Conservation (phyloP, 306 rosid species). For the Elaeagnus macrophylla region DNA sequence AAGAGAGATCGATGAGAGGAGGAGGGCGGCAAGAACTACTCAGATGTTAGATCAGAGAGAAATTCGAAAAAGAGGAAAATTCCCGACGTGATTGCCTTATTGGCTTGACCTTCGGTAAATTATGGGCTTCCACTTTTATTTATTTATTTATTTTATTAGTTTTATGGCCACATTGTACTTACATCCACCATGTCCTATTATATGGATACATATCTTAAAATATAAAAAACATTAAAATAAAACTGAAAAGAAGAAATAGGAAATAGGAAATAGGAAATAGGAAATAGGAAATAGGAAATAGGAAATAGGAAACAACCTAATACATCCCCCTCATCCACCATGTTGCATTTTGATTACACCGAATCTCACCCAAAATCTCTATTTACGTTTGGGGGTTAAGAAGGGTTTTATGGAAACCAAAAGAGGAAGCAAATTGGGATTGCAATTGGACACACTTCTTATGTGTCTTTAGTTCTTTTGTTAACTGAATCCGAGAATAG, state of each 20-base stretch:
- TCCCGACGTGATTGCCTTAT: conserved; percentile 1
- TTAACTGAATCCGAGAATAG: conserved; percentile 84
- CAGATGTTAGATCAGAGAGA: not conserved
- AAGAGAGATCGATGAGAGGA: conserved; percentile 15
- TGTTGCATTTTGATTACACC: conserved; percentile 66
- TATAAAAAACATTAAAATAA: no score
- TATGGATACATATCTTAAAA: no score
- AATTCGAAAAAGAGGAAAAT: conserved; percentile 2
- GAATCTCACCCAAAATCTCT: conserved; percentile 46
- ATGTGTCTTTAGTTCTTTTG: conserved; percentile 40
- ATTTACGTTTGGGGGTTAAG: conserved; percentile 24
- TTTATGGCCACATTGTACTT: no score
- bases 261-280: no score
- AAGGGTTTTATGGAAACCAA: conserved; percentile 4
- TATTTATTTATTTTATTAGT: no score
- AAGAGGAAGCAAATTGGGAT: conserved; percentile 32
- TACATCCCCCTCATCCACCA: no score
- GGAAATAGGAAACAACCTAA: no score
- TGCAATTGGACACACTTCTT: conserved; percentile 60
- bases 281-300: no score
- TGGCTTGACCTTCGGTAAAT: not conserved
- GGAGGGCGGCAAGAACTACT: conserved; percentile 17
- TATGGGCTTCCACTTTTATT: no score
- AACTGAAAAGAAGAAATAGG: no score
- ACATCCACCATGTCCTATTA: no score